Evolutionary conservation across 257 asterid species (phyloP).

Genomic region (Orobanche coerulescens): DNA sequence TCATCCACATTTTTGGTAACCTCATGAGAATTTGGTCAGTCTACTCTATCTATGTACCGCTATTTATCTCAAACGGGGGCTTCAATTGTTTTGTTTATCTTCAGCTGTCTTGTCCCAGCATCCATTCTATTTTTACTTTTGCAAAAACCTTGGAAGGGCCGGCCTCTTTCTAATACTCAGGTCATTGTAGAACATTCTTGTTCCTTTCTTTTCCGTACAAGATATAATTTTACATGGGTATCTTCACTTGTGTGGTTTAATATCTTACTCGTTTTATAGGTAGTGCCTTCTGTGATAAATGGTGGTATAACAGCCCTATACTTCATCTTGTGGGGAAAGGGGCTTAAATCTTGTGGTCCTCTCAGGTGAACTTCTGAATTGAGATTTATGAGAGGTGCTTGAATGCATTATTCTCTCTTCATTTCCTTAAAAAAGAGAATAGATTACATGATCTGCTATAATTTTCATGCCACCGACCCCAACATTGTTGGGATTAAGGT

Average conservation of each 20-base stretch:
- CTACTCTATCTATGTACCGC: slow-evolving; percentile 73
- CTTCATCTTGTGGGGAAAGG: slow-evolving; percentile 95
- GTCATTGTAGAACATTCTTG: slow-evolving; percentile 28
- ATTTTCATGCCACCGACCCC: too few species aligned
- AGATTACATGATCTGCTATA: too few species aligned
- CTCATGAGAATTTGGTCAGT: slow-evolving; percentile 95
- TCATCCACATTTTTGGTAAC: slow-evolving; percentile 79
- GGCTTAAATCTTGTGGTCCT: slow-evolving; percentile 91
- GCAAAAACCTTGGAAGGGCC: slow-evolving; percentile 98
- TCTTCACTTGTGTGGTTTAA: slow-evolving; percentile 19
- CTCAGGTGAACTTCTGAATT: slow-evolving; percentile 52
- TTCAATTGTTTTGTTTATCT: slow-evolving; percentile 79
- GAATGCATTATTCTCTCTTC: slow-evolving; percentile 10
- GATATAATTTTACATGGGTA: background rate
- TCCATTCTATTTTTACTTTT: slow-evolving; percentile 58
- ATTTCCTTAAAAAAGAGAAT: slow-evolving; percentile 1
- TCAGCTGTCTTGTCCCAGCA: slow-evolving; percentile 91
- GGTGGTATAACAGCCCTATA: slow-evolving; percentile 89
- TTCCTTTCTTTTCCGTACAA: slow-evolving; percentile 5
- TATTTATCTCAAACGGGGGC: slow-evolving; percentile 88
- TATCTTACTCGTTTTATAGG: slow-evolving; percentile 37
- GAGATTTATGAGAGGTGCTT: slow-evolving; percentile 19
- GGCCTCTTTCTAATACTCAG: slow-evolving; percentile 83
- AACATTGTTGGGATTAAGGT: too few species aligned
- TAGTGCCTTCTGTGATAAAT: slow-evolving; percentile 79